These are phyloP conservation scores for Copromyces sp. DNA, from an alignment of 495 filamentous ascomycete genomes.

Conservation along the genomic window DNA sequence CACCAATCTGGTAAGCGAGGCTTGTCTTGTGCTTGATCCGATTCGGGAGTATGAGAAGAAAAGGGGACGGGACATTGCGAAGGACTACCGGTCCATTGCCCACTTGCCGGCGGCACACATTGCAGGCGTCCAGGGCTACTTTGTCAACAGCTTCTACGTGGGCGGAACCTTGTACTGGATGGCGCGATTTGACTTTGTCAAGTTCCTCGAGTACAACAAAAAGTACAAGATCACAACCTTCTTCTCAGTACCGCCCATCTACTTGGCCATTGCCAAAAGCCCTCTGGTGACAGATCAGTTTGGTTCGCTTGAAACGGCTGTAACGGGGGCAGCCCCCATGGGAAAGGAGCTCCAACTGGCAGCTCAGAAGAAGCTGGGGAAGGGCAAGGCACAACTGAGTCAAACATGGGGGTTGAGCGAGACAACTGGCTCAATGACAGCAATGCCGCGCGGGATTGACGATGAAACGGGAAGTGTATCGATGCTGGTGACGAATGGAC, in stretches of 20 bases:
- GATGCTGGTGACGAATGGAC: slow-evolving; percentile 44
- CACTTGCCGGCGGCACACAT: slow-evolving; percentile 41
- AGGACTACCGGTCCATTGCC: slow-evolving; percentile 30
- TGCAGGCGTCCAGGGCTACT: slow-evolving; percentile 34
- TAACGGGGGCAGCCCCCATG: slow-evolving; percentile 27
- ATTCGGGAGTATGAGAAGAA: slow-evolving; percentile 1
- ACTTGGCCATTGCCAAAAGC: slow-evolving; percentile 36
- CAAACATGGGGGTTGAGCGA: slow-evolving; percentile 75
- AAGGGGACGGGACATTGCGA: not conserved
- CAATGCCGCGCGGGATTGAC: slow-evolving; percentile 6
- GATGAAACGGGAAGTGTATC: slow-evolving; percentile 20
- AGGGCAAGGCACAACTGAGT: slow-evolving; percentile 30
- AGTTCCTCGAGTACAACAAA: slow-evolving; percentile 33
- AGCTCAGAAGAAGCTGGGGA: slow-evolving; percentile 23
- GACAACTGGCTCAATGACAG: slow-evolving; percentile 27
- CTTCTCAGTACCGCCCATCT: slow-evolving; percentile 43
- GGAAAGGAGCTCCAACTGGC: slow-evolving; percentile 26
- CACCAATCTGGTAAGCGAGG: slow-evolving; percentile 45
- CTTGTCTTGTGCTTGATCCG: slow-evolving; percentile 12
- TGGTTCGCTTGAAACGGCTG: slow-evolving; percentile 12
- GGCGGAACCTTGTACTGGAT: slow-evolving; percentile 43
- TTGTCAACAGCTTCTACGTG: slow-evolving; percentile 25
- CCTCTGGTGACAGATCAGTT: slow-evolving; percentile 42
- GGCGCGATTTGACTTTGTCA: slow-evolving; percentile 33
- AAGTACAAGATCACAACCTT: slow-evolving; percentile 37